Base-by-base conservation (phyloP, 768 basidiomycete genomes). In the Hericium rajendrae region DNA sequence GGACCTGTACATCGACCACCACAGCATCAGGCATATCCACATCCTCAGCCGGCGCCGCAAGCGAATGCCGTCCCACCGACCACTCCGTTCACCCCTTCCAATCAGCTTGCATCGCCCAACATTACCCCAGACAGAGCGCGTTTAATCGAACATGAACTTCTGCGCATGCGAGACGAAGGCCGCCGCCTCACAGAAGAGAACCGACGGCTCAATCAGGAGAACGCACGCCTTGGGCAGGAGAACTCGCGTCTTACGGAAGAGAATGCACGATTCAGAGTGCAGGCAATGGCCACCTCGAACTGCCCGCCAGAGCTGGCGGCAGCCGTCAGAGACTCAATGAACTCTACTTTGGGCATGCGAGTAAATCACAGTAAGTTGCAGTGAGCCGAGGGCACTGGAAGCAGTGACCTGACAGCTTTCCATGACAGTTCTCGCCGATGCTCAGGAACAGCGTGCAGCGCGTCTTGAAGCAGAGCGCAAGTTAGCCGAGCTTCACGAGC, bases 401-500 rank as follows among this genome's bases (percentile, higher is more conserved):
- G 32, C 32, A 32, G 32, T 32, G 32, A 10, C 32, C 18, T 46
- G 16, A 46, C 11, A n/a, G n/a, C 43, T 3, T 32, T 46, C 3
- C 18, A 4, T 46, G 43, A 38, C 51, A 63, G 62, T 63, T 38
- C 46, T 61, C 43, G 43, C 51, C 49, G 62, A 61, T 28, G 60
- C 53, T 22, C 60, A 61, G 43, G 62, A 76, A 51, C 72, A 78
- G 59, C 72, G 72, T 46, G 41, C 76, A 66, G 78, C 70, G 6
- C 71, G 66, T 49, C 61, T 70, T 6, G 71, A 66, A 50, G 70
- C 70, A 55, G 74, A 68, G 51, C 76, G 74, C 53, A 78, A 78
- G 60, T 72, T 67, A 20, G 58, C 77, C 73, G 78, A 78, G 68
- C 71, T 76, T 67, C 80, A 77, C 66, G 83, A 83, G 72, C 78